Base-by-base conservation (phyloP, 176 grass and related monocot genomes). In the Phyllostachys edulis region DNA sequence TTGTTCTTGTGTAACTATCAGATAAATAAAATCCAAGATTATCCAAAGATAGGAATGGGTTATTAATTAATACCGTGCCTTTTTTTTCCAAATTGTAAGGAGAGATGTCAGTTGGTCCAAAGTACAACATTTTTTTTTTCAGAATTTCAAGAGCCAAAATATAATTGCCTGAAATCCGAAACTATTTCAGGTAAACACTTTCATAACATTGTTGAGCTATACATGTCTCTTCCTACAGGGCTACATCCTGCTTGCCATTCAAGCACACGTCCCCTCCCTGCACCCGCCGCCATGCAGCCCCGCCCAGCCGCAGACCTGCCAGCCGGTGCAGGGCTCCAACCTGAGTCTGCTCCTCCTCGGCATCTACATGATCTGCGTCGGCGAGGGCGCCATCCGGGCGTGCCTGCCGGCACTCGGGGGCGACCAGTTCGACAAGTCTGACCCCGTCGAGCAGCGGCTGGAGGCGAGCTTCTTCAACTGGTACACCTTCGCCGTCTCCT, bases 391-490 rank as follows among this genome's bases (percentile, higher is more conserved):
- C 18, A 73, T 90, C 5, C 75, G 90, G 9, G 79, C 88, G 5
- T 94, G 88, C 62, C 75, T 89, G 23, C 90, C 95, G 3, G 90
- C 95, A 2, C 88, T 94, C 0, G 95, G 95, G 6, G 92, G 90
- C 0, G 92, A 97, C 42, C 92, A 94, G 74, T 97, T 93, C 40
- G 88, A 97, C 75, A 32, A 18, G 1, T 76, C 85, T 14, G 86
- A 97, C 51, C 69, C 81, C 9, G 71, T 16, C 0, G 88, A 94
- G 75, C 73, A 52, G 76, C 87, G 69, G 5, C 78, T 56, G 7
- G 91, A 89, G 49, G 72, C 87, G 7, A 97, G 95, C 88, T 97
- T 88, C 84, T 97, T 97, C 89, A 97, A 97, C 74, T 97, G 90
- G 92, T 91, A 87, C 67, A 91, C 95, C 60, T 94, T 97, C 29